A percentile compares a stretch with the other conserved stretches of the same genome.
Evolutionary conservation across 2,329 filamentous ascomycete genomes (phyloP).

Genomic region (Fusarium bulbicola): DNA sequence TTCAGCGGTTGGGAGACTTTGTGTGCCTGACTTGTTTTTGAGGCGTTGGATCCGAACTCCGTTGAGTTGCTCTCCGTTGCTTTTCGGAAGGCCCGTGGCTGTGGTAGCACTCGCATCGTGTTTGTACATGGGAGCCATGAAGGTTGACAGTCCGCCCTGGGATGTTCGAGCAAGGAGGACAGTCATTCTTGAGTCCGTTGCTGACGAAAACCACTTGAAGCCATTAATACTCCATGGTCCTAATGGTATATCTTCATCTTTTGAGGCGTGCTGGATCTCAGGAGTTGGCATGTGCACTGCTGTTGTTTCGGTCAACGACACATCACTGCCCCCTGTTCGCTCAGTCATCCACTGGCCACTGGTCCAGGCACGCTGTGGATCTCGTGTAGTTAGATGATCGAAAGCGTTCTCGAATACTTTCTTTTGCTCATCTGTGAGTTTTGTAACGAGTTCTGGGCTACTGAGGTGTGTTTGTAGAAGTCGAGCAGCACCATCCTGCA

Average conservation of each 20-base stretch:
- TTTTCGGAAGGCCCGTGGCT: constrained; percentile 36
- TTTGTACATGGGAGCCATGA: constrained; percentile 70
- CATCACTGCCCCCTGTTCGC: constrained; percentile 73
- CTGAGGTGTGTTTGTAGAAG: constrained; percentile 58
- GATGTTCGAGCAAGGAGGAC: constrained; percentile 70
- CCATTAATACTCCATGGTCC: constrained; percentile 70
- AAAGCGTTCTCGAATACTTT: constrained; percentile 63
- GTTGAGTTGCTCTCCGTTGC: constrained; percentile 62
- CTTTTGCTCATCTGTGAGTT: constrained; percentile 44
- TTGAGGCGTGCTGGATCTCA: constrained; percentile 16
- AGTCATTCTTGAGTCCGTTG: constrained; percentile 57
- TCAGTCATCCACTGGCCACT: constrained; percentile 85
- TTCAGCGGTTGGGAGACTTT: constrained; percentile 76
- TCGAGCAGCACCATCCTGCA: constrained; percentile 70
- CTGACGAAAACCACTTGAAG: constrained; percentile 68
- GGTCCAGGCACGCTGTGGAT: constrained; percentile 67
- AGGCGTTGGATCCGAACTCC: constrained; percentile 74
- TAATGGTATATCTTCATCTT: constrained; percentile 47
- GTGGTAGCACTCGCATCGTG: constrained; percentile 47
- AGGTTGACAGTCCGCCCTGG: constrained; percentile 49
- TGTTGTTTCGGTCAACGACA: constrained; percentile 72
- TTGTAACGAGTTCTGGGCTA: constrained; percentile 38
- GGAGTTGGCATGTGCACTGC: constrained; percentile 49
- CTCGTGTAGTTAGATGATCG: constrained; percentile 61
- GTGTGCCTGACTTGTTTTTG: constrained; percentile 78